These are phyloP conservation scores for Strobilomyces dryophilus DNA, from an alignment of 768 basidiomycete species.

Conservation along the genomic window DNA sequence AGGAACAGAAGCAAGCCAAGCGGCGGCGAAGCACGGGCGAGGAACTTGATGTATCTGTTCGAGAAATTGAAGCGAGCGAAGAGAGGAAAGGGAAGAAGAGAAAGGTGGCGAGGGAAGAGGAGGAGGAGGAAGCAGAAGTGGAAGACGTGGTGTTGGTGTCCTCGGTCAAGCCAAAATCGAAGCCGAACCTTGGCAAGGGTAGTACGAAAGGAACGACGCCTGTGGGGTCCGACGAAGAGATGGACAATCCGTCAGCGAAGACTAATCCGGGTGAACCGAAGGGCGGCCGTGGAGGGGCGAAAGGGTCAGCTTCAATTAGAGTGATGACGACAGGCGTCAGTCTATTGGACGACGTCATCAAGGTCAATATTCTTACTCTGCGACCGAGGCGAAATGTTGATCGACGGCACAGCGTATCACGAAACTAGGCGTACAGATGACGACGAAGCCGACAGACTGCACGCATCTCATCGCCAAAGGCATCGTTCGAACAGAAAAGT, in stretches of 20 bases:
- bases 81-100: constrained; percentile 12
- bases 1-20: constrained; percentile 50
- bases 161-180: constrained; percentile 14
- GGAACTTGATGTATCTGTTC: constrained; percentile 16
- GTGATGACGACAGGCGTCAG: constrained; percentile 68
- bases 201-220: not conserved
- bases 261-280: constrained; percentile 6
- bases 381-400: not conserved
- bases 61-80: constrained; percentile 18
- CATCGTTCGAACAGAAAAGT: constrained; percentile 83
- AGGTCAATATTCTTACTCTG: constrained; percentile 37
- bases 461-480: constrained; percentile 73
- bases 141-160: constrained; percentile 12
- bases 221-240: constrained; percentile 6
- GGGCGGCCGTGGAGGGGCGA: constrained; percentile 1
- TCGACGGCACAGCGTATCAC: constrained; percentile 44
- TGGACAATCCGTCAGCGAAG: not conserved
- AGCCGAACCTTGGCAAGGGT: constrained; percentile 3
- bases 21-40: constrained; percentile 31
- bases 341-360: constrained; percentile 53
- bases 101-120: too few species aligned
- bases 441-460: constrained; percentile 58
- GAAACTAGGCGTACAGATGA: constrained; percentile 64
- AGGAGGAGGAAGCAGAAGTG: constrained; percentile 24
- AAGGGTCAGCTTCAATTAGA: constrained; percentile 28